A percentile compares a stretch with the other conserved stretches of the same genome.
These are phyloP conservation scores for Schoenoplectus triqueter DNA, from an alignment of 202 grass and related monocot genomes.

Conservation along the genomic window DNA sequence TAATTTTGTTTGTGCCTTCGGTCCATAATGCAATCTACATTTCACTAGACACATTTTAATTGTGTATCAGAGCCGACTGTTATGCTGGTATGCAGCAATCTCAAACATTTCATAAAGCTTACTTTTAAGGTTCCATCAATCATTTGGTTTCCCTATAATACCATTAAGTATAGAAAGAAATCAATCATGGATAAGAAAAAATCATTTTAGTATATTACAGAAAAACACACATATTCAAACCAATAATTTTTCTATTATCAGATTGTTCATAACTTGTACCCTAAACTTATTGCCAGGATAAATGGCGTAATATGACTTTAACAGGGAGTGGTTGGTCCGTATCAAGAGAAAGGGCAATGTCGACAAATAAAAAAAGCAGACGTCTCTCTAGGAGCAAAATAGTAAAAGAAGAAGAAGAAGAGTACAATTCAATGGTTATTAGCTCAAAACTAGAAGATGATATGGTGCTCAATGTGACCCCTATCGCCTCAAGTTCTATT, in stretches of 20 bases:
- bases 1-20: neutral
- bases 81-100: neutral
- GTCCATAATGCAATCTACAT: neutral
- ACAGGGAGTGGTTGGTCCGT: slow-evolving; percentile 68
- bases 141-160: neutral
- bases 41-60: neutral
- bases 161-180: neutral
- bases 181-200: neutral
- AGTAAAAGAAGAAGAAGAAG: slow-evolving; percentile 31
- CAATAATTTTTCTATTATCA: neutral
- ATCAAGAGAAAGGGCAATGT: slow-evolving; percentile 80
- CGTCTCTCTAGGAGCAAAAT: slow-evolving; percentile 42
- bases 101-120: slow-evolving; percentile 6
- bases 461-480: slow-evolving; percentile 54
- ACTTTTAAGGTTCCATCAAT: neutral
- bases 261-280: neutral
- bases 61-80: neutral
- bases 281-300: slow-evolving; percentile 57
- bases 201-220: neutral
- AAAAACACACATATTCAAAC: slow-evolving; percentile 9
- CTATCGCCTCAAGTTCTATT: slow-evolving; percentile 57
- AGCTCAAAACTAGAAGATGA: slow-evolving; percentile 37
- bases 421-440: slow-evolving; percentile 45
- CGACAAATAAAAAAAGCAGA: slow-evolving; percentile 54
- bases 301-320: slow-evolving; percentile 92